phyloP scores from a whole-genome alignment of 1,139 yeast genomes.

The Pichia norvegensis region DNA sequence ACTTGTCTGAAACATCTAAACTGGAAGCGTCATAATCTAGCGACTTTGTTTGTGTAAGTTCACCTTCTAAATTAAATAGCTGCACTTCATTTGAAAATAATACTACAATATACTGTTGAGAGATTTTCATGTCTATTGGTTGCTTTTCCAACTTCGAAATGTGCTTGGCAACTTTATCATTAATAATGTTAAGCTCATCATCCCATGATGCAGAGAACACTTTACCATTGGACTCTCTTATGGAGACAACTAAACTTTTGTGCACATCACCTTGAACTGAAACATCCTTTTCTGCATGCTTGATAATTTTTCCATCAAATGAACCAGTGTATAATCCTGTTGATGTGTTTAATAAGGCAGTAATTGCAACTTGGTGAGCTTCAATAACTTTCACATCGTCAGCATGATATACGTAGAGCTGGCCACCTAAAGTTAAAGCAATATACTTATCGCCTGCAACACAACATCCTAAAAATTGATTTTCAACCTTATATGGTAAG shows the following conservation, averaged over 20 bases:
- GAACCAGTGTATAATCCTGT: slow-evolving; percentile 53
- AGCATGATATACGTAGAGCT: slow-evolving; percentile 50
- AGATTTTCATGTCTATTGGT: slow-evolving; percentile 44
- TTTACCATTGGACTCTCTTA: slow-evolving; percentile 25
- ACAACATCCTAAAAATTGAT: slow-evolving; percentile 79
- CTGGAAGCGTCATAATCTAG: slow-evolving; percentile 38
- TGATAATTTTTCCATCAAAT: slow-evolving; percentile 66
- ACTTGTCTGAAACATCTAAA: slow-evolving; percentile 33
- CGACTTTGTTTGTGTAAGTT: slow-evolving; percentile 24
- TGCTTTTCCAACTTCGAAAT: slow-evolving; percentile 43
- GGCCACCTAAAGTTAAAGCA: slow-evolving; percentile 67
- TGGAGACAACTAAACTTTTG: slow-evolving; percentile 49
- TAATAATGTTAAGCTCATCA: slow-evolving; percentile 54
- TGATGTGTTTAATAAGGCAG: slow-evolving; percentile 40
- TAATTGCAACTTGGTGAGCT: slow-evolving; percentile 82
- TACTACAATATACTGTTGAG: slow-evolving; percentile 32
- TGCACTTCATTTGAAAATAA: slow-evolving; percentile 43
- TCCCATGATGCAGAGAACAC: slow-evolving; percentile 73
- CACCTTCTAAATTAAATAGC: slow-evolving; percentile 27
- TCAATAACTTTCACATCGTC: slow-evolving; percentile 40
- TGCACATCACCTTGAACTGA: slow-evolving; percentile 40
- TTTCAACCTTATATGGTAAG: slow-evolving; percentile 38
- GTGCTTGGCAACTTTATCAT: slow-evolving; percentile 19
- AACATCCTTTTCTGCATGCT: slow-evolving; percentile 40
- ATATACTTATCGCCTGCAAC: slow-evolving; percentile 53